phyloP scores from a whole-genome alignment of 208 protist species.

The Willaertia magna region DNA sequence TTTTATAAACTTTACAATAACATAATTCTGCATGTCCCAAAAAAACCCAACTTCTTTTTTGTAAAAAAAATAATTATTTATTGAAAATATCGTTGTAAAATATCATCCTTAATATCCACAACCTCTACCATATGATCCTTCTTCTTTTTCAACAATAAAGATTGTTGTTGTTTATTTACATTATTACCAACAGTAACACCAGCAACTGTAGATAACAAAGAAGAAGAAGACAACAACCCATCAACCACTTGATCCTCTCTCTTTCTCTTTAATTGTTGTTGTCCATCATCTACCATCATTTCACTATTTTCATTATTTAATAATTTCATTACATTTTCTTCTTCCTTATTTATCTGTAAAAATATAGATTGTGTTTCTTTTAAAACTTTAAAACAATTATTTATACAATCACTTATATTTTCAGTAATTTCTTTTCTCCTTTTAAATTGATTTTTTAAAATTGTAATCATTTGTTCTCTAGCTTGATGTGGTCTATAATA shows the following conservation, averaged over 20 bases:
- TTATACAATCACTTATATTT: conserved; percentile 9
- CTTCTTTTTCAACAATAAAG: too few relatives aligned
- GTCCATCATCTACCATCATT: background rate
- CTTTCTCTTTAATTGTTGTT: background rate
- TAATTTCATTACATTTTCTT: background rate
- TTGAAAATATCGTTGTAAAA: background rate
- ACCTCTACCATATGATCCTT: background rate
- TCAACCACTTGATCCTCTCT: background rate
- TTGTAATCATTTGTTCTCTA: conserved; percentile 30
- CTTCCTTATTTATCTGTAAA: background rate
- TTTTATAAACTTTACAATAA: too few relatives aligned
- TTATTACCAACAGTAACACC: background rate
- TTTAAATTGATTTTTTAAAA: conserved; percentile 31
- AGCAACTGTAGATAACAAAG: background rate
- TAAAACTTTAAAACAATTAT: conserved; percentile 5
- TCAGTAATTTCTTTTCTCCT: conserved; percentile 8
- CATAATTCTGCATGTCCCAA: too few relatives aligned
- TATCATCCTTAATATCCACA: background rate
- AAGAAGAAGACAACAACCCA: background rate
- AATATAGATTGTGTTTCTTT: conserved; percentile 11
- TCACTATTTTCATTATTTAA: background rate
- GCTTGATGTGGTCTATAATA: conserved; percentile 35
- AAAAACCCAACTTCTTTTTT: too few relatives aligned
- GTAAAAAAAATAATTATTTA: background rate
- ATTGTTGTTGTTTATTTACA: background rate